Percentiles rank a stretch among this genome's conserved stretches.
phyloP scores from a whole-genome alignment of 2,329 filamentous ascomycete genomes.

The Fusarium algeriense region DNA sequence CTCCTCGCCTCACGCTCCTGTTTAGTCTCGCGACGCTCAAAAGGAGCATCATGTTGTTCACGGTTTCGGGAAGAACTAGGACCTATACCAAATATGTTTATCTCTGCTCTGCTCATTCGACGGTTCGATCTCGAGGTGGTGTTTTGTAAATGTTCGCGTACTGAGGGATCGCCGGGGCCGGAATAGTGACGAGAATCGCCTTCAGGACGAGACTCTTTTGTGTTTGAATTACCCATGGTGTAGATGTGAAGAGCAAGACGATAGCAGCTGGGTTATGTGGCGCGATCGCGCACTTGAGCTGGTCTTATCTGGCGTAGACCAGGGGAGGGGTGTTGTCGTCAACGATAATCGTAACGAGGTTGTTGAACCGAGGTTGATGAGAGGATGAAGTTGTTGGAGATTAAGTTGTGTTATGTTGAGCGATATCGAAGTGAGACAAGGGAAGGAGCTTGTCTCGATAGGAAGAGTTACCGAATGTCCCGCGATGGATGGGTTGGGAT shows the following conservation, averaged over 20 bases:
- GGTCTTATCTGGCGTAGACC: slow-evolving; percentile 19
- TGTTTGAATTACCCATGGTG: slow-evolving; percentile 56
- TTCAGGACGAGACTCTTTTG: slow-evolving; percentile 55
- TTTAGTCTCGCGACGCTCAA: slow-evolving; percentile 84
- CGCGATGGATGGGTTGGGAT: slow-evolving; percentile 28
- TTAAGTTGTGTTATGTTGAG: slow-evolving; percentile 12
- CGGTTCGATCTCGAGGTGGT: slow-evolving; percentile 40
- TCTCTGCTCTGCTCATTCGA: slow-evolving; percentile 58
- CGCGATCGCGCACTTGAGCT: slow-evolving; percentile 36
- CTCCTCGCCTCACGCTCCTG: slow-evolving; percentile 91
- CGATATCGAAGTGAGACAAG: slow-evolving; percentile 21
- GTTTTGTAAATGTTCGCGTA: slow-evolving; percentile 41
- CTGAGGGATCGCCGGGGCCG: slow-evolving; percentile 40
- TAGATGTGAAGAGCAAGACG: slow-evolving; percentile 16
- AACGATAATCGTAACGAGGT: neutral
- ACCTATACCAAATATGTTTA: slow-evolving; percentile 60
- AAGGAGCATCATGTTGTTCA: slow-evolving; percentile 58
- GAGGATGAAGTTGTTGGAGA: slow-evolving; percentile 1
- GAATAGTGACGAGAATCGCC: slow-evolving; percentile 41
- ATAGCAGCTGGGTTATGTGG: slow-evolving; percentile 19
- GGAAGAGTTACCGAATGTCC: slow-evolving; percentile 39
- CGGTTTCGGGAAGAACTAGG: slow-evolving; percentile 55
- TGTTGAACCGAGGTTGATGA: neutral
- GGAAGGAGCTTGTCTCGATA: slow-evolving; percentile 32
- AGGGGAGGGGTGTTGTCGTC: slow-evolving; percentile 11